phyloP scores from a whole-genome alignment of 2,329 filamentous ascomycete genomes.

The Aspergillus felis region DNA sequence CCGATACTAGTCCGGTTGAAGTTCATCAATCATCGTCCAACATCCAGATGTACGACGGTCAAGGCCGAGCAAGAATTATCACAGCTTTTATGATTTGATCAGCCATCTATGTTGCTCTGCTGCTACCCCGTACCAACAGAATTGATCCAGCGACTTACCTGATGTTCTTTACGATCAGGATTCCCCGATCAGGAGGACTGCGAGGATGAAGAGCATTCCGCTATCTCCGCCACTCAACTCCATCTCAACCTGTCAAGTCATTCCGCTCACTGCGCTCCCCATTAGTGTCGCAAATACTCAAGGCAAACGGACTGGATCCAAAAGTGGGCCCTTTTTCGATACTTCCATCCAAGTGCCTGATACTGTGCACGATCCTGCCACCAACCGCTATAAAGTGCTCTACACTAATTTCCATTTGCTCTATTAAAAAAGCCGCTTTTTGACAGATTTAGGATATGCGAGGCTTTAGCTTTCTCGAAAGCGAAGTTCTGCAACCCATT shows the following conservation, averaged over 20 bases:
- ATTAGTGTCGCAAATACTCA: slow-evolving; percentile 4
- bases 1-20: slow-evolving; percentile 4
- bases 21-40: background rate
- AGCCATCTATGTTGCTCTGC: background rate
- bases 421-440: background rate
- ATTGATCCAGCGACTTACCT: background rate
- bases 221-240: slow-evolving; percentile 20
- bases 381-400: background rate
- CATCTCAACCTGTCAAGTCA: slow-evolving; percentile 19
- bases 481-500: slow-evolving; percentile 14
- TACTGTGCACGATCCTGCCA: slow-evolving; percentile 6
- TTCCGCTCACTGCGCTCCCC: slow-evolving; percentile 4
- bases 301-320: slow-evolving; percentile 3
- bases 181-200: slow-evolving; percentile 8
- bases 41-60: background rate
- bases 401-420: slow-evolving; percentile 2
- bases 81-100: background rate
- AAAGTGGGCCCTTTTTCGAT: slow-evolving; percentile 5
- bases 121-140: background rate
- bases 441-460: slow-evolving; percentile 1
- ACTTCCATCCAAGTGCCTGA: slow-evolving; percentile 1
- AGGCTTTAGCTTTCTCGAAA: slow-evolving; percentile 6
- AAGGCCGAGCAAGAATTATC: background rate
- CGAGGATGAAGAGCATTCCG: slow-evolving; percentile 11
- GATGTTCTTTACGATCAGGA: slow-evolving; percentile 5